phyloP scores from a whole-genome alignment of 257 asterid species.

The Solanum chilense region DNA sequence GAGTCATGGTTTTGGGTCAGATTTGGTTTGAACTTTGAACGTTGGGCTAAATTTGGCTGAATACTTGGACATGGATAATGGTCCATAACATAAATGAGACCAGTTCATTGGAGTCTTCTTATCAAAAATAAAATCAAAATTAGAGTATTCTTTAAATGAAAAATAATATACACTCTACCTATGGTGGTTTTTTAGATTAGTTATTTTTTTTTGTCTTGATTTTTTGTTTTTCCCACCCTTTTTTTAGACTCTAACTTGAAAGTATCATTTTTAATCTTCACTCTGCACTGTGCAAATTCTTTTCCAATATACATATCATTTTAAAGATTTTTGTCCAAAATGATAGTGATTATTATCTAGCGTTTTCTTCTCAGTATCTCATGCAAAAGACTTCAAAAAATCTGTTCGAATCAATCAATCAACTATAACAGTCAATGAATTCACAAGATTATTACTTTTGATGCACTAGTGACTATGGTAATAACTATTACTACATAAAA shows the following conservation, averaged over 20 bases:
- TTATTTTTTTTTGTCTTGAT: neutral
- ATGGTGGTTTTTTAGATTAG: neutral
- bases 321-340: neutral
- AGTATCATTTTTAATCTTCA: too few relatives aligned
- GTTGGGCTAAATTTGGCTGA: too few relatives aligned
- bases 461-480: neutral
- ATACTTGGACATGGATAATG: too few relatives aligned
- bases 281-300: neutral
- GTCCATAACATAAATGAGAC: too few relatives aligned
- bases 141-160: too few relatives aligned
- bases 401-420: neutral
- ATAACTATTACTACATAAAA: neutral
- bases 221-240: neutral
- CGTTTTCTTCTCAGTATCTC: neutral
- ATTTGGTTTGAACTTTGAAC: too few relatives aligned
- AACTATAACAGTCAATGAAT: neutral
- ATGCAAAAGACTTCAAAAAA: neutral
- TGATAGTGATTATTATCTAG: neutral
- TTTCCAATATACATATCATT: neutral
- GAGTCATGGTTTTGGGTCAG: too few relatives aligned
- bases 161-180: neutral
- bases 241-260: too few relatives aligned
- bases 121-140: too few relatives aligned
- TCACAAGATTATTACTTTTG: neutral
- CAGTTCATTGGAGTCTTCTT: too few relatives aligned